Base-by-base conservation (phyloP, 1,284 basidiomycete genomes). In the Trichosporon coremiiforme region DNA sequence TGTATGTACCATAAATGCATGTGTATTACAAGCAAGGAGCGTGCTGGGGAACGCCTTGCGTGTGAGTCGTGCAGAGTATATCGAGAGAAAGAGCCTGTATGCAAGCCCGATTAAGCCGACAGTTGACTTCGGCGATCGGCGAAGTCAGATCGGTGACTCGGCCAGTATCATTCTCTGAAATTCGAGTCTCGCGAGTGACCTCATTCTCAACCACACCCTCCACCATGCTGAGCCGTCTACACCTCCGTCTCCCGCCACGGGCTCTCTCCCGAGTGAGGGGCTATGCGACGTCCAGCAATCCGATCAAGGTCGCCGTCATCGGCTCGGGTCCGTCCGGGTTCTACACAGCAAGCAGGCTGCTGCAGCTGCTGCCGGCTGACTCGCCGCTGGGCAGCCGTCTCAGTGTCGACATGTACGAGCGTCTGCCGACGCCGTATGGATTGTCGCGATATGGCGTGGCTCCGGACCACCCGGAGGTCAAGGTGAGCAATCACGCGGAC, bases 381-480 rank as follows among this genome's bases (percentile, higher is more conserved):
- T 82, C 84, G 9, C 75, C 83, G 2, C 77, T 82, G 31, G 71
- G 85, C 76, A 55, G 82, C 80, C 73, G 80, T 45, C 83, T 92
- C 31, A 85, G 87, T 47, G 88, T 99, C 13, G 93, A 99, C 81
- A 85, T 99, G 82, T 99, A 91, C 80, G 97, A 99, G 84, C 87
- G 93, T 22, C 86, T 98, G 2, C 98, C 96, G 86, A 90, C 93
- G 35, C 97, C 97, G 2, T 93, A 97, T 80, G 97, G 97, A 0
- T 87, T 99, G 0, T 95, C 96, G 1, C 86, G 97, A 53, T 99
- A 97, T 78, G 96, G 97, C 0, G 97, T 99, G 7, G 97, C 97
- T 9, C 96, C 97, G 50, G 97, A 99, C 84, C 97, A 99, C 83
- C 95, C 96, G 0, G 96, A 99, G 85, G 96, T 99, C 79, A 99